Conservation (phyloP, 2,329 filamentous ascomycete species). For the Celoporthe dispersa region DNA sequence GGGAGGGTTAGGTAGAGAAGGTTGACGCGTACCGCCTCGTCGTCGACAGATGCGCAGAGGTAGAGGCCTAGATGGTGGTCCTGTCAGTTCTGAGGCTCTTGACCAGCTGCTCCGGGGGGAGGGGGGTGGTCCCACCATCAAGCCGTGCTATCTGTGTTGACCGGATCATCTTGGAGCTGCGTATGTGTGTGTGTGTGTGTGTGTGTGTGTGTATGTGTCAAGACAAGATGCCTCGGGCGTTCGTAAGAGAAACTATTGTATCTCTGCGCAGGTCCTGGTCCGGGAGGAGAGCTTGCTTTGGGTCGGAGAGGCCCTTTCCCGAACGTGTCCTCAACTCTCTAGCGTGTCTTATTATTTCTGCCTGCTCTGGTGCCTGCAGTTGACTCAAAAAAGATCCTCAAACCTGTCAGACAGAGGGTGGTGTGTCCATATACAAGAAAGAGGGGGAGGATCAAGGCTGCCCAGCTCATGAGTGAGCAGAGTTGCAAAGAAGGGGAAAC, state of each 20-base stretch:
- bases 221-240: not conserved
- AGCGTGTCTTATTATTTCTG: slow-evolving; percentile 12
- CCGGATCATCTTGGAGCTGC: slow-evolving; percentile 68
- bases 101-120: slow-evolving; percentile 14
- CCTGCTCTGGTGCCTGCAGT: not conserved
- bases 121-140: slow-evolving; percentile 65
- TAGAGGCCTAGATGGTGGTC: slow-evolving; percentile 71
- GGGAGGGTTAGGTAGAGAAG: slow-evolving; percentile 11
- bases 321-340: slow-evolving; percentile 26
- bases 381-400: not conserved
- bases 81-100: slow-evolving; percentile 11
- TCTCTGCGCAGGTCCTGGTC: not conserved
- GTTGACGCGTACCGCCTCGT: slow-evolving; percentile 66
- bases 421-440: not conserved
- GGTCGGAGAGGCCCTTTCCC: not conserved
- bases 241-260: not conserved
- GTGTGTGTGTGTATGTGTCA: not conserved
- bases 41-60: slow-evolving; percentile 92
- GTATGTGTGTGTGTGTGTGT: not conserved
- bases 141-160: slow-evolving; percentile 94
- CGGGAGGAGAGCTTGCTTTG: not conserved
- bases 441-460: not conserved
- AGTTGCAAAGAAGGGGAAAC: not conserved
- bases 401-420: not conserved
- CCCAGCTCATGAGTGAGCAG: not conserved